Evolutionary conservation across 202 grass and related monocot genomes (phyloP).

Genomic region (Zizania palustris): DNA sequence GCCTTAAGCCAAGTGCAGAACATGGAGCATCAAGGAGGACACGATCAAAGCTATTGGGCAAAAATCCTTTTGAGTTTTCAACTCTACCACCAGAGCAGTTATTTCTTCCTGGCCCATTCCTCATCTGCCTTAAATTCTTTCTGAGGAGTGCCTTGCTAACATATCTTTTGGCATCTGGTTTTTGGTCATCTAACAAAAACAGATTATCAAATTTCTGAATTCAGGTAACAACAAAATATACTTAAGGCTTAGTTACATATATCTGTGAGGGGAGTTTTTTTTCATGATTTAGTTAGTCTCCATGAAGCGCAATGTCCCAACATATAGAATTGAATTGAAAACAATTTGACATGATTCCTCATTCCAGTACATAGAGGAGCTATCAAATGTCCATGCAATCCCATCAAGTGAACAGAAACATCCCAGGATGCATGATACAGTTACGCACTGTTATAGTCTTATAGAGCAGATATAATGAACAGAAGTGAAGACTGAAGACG

Average conservation of each 20-base stretch:
- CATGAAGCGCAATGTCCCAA: background rate
- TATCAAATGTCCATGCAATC: constrained; percentile 8
- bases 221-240: constrained; percentile 13
- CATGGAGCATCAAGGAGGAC: constrained; percentile 97
- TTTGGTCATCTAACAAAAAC: constrained; percentile 41
- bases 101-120: constrained; percentile 93
- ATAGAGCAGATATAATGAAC: constrained; percentile 19
- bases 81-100: constrained; percentile 78
- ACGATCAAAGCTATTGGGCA: constrained; percentile 88
- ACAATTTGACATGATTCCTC: constrained; percentile 8
- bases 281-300: background rate
- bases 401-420: constrained; percentile 24
- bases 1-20: constrained; percentile 98
- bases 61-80: constrained; percentile 79
- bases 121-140: constrained; percentile 68
- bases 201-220: constrained; percentile 15
- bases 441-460: constrained; percentile 22
- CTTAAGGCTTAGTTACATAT: background rate
- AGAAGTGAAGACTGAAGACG: background rate
- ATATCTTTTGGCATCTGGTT: constrained; percentile 51
- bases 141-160: constrained; percentile 65
- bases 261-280: constrained; percentile 3
- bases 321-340: background rate
- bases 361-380: background rate
- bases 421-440: constrained; percentile 8